Percentiles rank a stretch among this genome's conserved stretches.
Conservation (phyloP, 2,329 filamentous ascomycete species). For the Colletotrichum kahawae region DNA sequence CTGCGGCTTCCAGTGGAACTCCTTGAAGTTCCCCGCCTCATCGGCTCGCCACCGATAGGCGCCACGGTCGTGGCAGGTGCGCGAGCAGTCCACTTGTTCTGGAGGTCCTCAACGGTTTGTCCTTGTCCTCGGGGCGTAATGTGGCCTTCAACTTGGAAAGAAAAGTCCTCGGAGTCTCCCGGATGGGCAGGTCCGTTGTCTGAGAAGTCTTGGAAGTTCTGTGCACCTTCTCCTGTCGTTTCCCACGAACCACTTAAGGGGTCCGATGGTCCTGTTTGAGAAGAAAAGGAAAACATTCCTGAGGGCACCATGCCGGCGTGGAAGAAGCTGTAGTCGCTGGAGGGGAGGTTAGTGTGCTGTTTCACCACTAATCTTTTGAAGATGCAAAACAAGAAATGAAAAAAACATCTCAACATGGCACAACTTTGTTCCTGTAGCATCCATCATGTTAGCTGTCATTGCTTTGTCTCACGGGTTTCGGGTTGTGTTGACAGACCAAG, state of each 20-base stretch:
- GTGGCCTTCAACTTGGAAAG: constrained; percentile 51
- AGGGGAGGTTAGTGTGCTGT: constrained; percentile 61
- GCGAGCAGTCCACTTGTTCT: constrained; percentile 52
- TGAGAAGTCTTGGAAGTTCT: constrained; percentile 62
- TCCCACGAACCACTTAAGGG: constrained; percentile 62
- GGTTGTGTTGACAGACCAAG: constrained; percentile 41
- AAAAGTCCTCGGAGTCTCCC: constrained; percentile 61
- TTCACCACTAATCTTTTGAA: constrained; percentile 42
- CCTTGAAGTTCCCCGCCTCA: constrained; percentile 49
- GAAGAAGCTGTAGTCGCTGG: constrained; percentile 62
- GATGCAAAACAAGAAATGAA: constrained; percentile 33
- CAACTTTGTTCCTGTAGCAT: constrained; percentile 62
- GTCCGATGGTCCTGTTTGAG: constrained; percentile 65
- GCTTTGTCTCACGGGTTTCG: constrained; percentile 16
- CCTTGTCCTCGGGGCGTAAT: constrained; percentile 59
- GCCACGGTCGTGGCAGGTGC: constrained; percentile 36
- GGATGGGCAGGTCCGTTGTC: constrained; percentile 54
- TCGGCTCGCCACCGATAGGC: constrained; percentile 40
- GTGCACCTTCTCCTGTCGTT: constrained; percentile 61
- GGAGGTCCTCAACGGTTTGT: constrained; percentile 50
- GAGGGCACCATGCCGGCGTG: constrained; percentile 55
- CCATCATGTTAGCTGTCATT: constrained; percentile 37
- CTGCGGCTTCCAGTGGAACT: constrained; percentile 51
- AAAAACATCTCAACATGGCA: constrained; percentile 43
- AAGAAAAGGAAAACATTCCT: constrained; percentile 63